Base-by-base conservation (phyloP, 2,329 filamentous ascomycete genomes). In the Ceratocystis ficicola region DNA sequence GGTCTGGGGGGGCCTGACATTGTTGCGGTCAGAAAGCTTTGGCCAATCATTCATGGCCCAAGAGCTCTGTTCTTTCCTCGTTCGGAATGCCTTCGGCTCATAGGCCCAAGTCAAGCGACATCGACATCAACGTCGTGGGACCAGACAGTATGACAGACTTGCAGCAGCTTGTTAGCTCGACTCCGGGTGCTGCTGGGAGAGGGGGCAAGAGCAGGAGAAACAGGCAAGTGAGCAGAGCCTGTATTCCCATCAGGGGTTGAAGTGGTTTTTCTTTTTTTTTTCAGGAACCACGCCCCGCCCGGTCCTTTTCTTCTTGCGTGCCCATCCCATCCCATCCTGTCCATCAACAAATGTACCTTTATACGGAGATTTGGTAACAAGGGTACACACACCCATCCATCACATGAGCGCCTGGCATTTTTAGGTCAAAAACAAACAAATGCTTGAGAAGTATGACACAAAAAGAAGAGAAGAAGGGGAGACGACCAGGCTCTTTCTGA, bases 221-320 rank as follows among this genome's bases (percentile, higher is more conserved):
- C 32, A 36, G 10, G 15, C 36, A 41, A 12, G 30, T 62, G 25
- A 15, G 8, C 15, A 15, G 15, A 48, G 41, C 12, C 25, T 15
- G 36, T 46, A 22, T 48, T 46, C 8, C 41, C 48, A 25, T n/a
- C 61, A 63, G 61, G 61, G 61, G 61, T 63, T 63, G 61, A 63
- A 63, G 61, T 63, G 41, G 7, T 63, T 63, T 41, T 32, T 41
- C 15, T 41, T 41, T 10, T 10, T 36, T 41, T 41, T 12, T 63
- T 36, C 41, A 62, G 60, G 60, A 44, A 17, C 44, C 60, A 22
- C 2, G 60, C 36, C n/a, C 50, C 22, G 50, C 50, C 12, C 15
- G 2, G 25, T 57, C 46, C 15, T 30, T 17, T 25, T 57, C 25
- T 30, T 57, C 10, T 12, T 4, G 36, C 6, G 30, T 32, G 8